These are phyloP conservation scores for Picea glauca DNA, from an alignment of 75 land plant genomes.

Conservation along the genomic window DNA sequence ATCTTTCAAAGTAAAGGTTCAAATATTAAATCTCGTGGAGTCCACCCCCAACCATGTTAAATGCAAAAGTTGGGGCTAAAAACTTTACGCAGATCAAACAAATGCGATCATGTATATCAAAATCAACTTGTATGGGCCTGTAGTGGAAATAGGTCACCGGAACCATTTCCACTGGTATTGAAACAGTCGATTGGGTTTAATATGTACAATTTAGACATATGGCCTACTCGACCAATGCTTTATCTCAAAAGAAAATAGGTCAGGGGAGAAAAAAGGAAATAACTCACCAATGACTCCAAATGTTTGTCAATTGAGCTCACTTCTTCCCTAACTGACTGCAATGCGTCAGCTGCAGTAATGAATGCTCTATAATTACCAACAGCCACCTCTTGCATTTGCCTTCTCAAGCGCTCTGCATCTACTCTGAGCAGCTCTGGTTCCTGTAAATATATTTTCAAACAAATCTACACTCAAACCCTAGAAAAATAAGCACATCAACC, in stretches of 20 bases:
- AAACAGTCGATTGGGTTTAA: not conserved
- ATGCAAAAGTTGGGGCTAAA: no score
- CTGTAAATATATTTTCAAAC: slow-evolving; percentile 44
- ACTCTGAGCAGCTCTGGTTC: slow-evolving; percentile 96
- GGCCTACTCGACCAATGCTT: not conserved
- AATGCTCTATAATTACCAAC: slow-evolving; percentile 91
- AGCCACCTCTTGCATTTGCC: slow-evolving; percentile 99
- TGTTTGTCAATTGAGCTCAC: slow-evolving; percentile 73
- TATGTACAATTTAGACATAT: not conserved
- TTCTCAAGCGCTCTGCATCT: slow-evolving; percentile 81
- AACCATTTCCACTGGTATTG: not conserved
- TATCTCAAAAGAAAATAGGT: no score
- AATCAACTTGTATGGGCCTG: no score
- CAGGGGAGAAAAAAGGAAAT: not conserved
- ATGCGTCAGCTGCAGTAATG: slow-evolving; percentile 87
- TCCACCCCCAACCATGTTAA: no score
- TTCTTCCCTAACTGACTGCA: slow-evolving; percentile 71
- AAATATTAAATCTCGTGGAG: no score
- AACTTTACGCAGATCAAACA: no score
- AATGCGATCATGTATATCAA: no score
- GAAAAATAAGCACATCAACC: not conserved
- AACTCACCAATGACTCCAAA: slow-evolving; percentile 73
- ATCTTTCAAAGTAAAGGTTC: no score
- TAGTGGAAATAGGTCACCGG: not conserved
- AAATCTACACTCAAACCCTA: not conserved